A percentile compares a stretch with the other conserved stretches of the same genome.
Evolutionary conservation across 176 grass and related monocot genomes (phyloP).

Genomic region (Thinopyrum elongatum): DNA sequence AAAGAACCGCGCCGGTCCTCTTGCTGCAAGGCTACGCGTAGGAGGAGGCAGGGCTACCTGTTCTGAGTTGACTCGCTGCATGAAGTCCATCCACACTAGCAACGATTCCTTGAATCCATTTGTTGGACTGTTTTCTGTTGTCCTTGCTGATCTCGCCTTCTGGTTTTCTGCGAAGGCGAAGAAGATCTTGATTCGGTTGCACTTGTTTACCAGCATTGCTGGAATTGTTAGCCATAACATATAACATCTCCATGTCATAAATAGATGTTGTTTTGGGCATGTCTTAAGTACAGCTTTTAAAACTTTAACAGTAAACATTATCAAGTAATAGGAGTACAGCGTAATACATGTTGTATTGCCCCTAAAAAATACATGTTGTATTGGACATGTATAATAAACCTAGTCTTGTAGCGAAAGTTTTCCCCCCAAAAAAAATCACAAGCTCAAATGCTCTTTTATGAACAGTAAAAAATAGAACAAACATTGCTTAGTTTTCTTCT

Average conservation of each 20-base stretch:
- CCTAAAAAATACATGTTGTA: too few species aligned
- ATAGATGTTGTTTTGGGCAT: too few species aligned
- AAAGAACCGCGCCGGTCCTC: background rate
- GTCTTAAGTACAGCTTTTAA: too few species aligned
- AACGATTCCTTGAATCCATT: background rate
- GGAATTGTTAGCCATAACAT: background rate
- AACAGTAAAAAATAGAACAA: too few species aligned
- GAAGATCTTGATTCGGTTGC: background rate
- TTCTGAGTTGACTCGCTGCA: background rate
- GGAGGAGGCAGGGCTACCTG: background rate
- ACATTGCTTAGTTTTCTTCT: too few species aligned
- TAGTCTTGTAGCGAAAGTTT: too few species aligned
- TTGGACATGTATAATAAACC: too few species aligned
- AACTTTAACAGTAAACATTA: too few species aligned
- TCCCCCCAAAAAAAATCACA: too few species aligned
- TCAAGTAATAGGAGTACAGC: too few species aligned
- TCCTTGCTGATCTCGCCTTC: background rate
- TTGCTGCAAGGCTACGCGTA: background rate
- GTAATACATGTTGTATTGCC: too few species aligned
- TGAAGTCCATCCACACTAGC: background rate
- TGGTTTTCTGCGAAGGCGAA: background rate
- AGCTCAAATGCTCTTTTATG: too few species aligned
- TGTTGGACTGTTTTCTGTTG: background rate
- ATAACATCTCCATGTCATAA: background rate
- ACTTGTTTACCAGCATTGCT: background rate